Percentiles rank a stretch among this genome's conserved stretches.
phyloP scores from a whole-genome alignment of 768 basidiomycete species.

The Bullera alba region DNA sequence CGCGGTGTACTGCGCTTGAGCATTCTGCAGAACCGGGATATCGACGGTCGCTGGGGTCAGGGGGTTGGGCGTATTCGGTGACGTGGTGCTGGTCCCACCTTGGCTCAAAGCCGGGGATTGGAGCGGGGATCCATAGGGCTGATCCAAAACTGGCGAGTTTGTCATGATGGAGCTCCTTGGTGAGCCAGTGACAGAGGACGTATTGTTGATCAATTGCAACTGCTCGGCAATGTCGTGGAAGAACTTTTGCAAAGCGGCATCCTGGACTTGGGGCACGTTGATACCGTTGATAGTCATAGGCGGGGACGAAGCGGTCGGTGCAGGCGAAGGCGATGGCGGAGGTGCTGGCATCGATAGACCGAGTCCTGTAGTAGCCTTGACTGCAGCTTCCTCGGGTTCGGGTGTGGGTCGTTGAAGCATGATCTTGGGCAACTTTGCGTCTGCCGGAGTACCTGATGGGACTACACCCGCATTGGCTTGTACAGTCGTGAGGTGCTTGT shows the following conservation, averaged over 20 bases:
- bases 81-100: not conserved
- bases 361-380: not conserved
- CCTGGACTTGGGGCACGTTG: conserved; percentile 61
- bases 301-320: conserved; percentile 3
- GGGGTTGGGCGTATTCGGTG: conserved; percentile 4
- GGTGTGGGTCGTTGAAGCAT: conserved; percentile 31
- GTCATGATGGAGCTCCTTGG: conserved; percentile 21
- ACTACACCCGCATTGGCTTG: not conserved
- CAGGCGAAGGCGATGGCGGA: conserved; percentile 18
- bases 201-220: conserved; percentile 61
- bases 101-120: conserved; percentile 14
- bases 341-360: conserved; percentile 24
- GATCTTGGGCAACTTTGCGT: conserved; percentile 14
- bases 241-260: conserved; percentile 71
- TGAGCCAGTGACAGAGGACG: conserved; percentile 40
- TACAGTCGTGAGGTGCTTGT: not conserved
- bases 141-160: conserved; percentile 12
- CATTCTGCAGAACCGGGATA: not conserved
- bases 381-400: conserved; percentile 3
- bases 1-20: not conserved
- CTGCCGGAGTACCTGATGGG: no score
- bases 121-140: no score
- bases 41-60: not conserved
- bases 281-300: conserved; percentile 41
- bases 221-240: conserved; percentile 76